Evolutionary conservation across 2,329 filamentous ascomycete genomes (phyloP), one percentile per base, ranked within the genome.

Genomic region (Botrytis pseudocinerea): DNA sequence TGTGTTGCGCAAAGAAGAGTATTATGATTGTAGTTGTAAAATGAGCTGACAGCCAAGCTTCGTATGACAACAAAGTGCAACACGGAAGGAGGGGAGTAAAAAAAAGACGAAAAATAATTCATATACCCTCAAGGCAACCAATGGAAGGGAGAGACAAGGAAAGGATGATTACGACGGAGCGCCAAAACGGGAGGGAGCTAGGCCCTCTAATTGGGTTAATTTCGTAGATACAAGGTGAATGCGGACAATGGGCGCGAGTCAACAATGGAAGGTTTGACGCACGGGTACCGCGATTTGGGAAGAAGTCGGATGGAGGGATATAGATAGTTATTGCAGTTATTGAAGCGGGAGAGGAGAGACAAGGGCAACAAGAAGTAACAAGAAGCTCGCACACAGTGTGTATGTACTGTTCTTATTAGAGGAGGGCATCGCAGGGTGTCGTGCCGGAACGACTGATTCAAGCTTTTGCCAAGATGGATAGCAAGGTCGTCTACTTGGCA

Each of bases 41-140:
- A 66, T 66, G 64, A 40, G 46, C 64, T 40, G 46, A 40, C 46
- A 66, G 46, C 46, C 46, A 54, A 66, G 64, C 46, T 57, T 68
- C 57, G 25, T 57, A 28, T 68, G 46, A 18, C 18, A 28, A 48
- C 3, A 54, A 51, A 57, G 22, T 40, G 25, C 28, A 18, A n/a
- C 20, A 44, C 6, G 64, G 48, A 40, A 42, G 35, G 35, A 40
- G 64, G 46, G 32, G 64, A 28, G 35, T 28, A 2, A 28, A 68
- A 46, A 35, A 22, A 14, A 38, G 44, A 35, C 1, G 22, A 18
- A 48, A 18, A n/a, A 20, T 40, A 22, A 42, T 16, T 28, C 54
- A 10, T 28, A 57, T 68, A 42, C 10, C 20, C 65, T 68, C 48
- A 25, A 32, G 5, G 16, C 42, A 48, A n/a, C 48, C 65, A 68